These are phyloP conservation scores for Dothiorella sarmentorum DNA, from an alignment of 2,329 filamentous ascomycete genomes.

Conservation along the genomic window DNA sequence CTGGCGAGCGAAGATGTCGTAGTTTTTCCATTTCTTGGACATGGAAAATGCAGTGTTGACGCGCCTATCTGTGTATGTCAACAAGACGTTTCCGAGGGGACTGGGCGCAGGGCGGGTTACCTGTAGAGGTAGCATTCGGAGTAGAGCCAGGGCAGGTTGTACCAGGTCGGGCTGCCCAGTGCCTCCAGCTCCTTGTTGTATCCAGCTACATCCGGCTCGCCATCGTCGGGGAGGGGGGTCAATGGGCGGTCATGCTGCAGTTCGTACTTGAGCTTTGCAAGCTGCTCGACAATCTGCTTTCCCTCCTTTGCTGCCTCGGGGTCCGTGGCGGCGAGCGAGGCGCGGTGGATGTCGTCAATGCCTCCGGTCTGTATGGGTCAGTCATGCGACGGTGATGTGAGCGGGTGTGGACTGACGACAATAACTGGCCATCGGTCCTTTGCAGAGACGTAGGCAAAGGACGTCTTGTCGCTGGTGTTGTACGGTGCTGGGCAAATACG, in stretches of 20 bases:
- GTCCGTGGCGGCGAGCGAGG: conserved; percentile 58
- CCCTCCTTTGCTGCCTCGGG: conserved; percentile 70
- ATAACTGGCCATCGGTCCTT: conserved; percentile 91
- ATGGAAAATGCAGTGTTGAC: conserved; percentile 74
- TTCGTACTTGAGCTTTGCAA: conserved; percentile 88
- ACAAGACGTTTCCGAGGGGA: background rate
- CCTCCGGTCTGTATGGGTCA: conserved; percentile 65
- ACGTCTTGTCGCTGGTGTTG: conserved; percentile 74
- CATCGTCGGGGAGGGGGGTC: conserved; percentile 72
- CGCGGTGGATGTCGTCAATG: conserved; percentile 90
- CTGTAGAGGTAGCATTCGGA: conserved; percentile 92
- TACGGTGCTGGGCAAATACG: conserved; percentile 60
- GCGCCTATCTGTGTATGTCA: conserved; percentile 54
- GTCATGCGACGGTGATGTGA: background rate
- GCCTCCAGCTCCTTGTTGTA: conserved; percentile 85
- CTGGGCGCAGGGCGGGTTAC: conserved; percentile 37
- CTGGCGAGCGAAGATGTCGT: conserved; percentile 85
- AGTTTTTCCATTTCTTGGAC: conserved; percentile 79
- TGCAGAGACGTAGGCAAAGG: conserved; percentile 83
- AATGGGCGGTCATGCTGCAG: conserved; percentile 82
- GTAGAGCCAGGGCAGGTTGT: conserved; percentile 82
- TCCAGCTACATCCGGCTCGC: conserved; percentile 66
- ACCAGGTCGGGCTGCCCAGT: conserved; percentile 74
- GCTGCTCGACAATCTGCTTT: conserved; percentile 75
- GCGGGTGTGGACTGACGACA: conserved; percentile 56